Evolutionary conservation across 306 rosid species (phyloP).

Genomic region (Oemleria cerasiformis): DNA sequence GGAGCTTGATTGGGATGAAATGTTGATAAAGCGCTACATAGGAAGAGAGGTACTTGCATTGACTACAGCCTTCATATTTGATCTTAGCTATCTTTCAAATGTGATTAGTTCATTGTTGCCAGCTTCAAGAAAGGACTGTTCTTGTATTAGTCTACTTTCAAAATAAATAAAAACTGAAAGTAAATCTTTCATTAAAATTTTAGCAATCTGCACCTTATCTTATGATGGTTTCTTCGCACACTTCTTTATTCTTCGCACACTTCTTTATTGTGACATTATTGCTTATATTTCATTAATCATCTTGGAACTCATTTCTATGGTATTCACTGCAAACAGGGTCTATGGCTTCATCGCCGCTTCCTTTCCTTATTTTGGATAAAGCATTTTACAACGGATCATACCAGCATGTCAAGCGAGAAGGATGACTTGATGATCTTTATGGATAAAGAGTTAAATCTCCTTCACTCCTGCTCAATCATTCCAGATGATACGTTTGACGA

Average conservation of each 20-base stretch:
- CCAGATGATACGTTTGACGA: slow-evolving; percentile 56
- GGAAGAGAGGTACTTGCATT: slow-evolving; percentile 73
- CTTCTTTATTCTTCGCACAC: not conserved
- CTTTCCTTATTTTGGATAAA: slow-evolving; percentile 61
- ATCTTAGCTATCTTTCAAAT: too few species aligned
- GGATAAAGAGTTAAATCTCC: slow-evolving; percentile 53
- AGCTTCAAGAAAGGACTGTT: not conserved
- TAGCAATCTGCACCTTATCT: too few species aligned
- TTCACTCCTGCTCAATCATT: slow-evolving; percentile 45
- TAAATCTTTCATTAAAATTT: too few species aligned
- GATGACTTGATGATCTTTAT: slow-evolving; percentile 37
- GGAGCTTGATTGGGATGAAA: slow-evolving; percentile 82
- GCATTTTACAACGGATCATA: slow-evolving; percentile 28
- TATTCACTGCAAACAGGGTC: slow-evolving; percentile 47
- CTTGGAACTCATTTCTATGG: not conserved
- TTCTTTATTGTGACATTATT: not conserved
- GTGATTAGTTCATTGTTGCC: too few species aligned
- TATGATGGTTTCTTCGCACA: not conserved
- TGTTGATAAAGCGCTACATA: slow-evolving; percentile 59
- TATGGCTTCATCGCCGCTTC: slow-evolving; percentile 95
- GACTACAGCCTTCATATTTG: too few species aligned
- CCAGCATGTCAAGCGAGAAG: slow-evolving; percentile 21
- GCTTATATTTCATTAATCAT: not conserved
- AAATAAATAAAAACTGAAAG: too few species aligned
- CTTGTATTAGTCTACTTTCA: not conserved